Base-by-base conservation (phyloP, 495 filamentous ascomycete genomes). In the Polyplosphaeria fusca region DNA sequence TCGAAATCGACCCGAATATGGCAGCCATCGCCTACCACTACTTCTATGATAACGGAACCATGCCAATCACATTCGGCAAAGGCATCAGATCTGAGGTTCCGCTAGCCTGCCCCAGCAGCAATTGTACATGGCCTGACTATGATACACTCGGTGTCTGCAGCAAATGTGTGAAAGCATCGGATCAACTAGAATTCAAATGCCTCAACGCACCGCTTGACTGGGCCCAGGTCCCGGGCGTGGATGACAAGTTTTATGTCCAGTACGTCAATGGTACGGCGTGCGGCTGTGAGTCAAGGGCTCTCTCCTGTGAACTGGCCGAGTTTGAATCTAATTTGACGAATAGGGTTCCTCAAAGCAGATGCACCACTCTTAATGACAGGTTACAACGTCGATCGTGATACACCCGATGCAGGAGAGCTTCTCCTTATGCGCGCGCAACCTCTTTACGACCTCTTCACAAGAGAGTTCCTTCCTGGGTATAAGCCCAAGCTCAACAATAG, bases 51-150 rank as follows among this genome's bases (percentile, higher is more conserved):
- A 52, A 52, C 12, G 55, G 55, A 9, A 58, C 47, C 3, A 2
- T 40, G 14, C 47, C 47, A 1, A 18, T 52, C 19, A 39, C 39
- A 1, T 52, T 52, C 16, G 55, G 55, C 13, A 58, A 58, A 25
- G 54, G 60, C 14, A 53, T 30, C 20, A 25, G 52, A 40, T 24
- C 45, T 2, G 52, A 61, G 1, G 51, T 61, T 23, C 58, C 51
- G 2, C 32, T 58, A 1, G 43, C 30, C 18, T 63, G 60, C 38
- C 60, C 54, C 5, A 58, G 38, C n/a, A 58, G 54, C 30, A 64
- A 59, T 18, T 64, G 60, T 20, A 64, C 60, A 18, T 64, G 60
- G 60, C 40, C 47, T 2, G 25, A 26, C n/a, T 64, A 54, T 28
- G 49, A 64, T 18, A 35, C 60, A 12, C 60, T 64, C 30, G 48